These are phyloP conservation scores for Fraxinus velutina DNA, from an alignment of 305 asterid genomes.

Conservation along the genomic window DNA sequence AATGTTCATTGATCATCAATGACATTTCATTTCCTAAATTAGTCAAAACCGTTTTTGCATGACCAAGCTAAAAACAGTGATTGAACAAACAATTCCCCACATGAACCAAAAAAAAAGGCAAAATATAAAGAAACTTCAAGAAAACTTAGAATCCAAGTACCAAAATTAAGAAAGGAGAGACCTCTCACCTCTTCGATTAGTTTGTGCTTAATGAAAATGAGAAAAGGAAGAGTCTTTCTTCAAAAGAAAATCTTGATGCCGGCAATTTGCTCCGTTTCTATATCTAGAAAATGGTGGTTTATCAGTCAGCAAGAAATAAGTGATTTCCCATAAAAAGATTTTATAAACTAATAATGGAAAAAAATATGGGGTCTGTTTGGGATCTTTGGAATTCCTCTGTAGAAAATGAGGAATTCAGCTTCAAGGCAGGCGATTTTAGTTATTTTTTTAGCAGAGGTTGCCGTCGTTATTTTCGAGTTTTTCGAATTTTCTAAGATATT, in stretches of 20 bases:
- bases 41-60: not conserved
- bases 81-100: not conserved
- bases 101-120: not conserved
- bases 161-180: constrained; percentile 12
- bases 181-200: constrained; percentile 30
- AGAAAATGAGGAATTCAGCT: not conserved
- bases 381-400: not conserved
- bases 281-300: constrained; percentile 9
- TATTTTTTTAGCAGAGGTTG: not conserved
- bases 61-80: not conserved
- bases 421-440: not conserved
- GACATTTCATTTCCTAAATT: not conserved
- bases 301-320: not conserved
- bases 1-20: not conserved
- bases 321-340: not conserved
- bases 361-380: not conserved
- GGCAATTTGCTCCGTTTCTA: not conserved
- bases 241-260: not conserved
- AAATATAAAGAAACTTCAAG: constrained; percentile 5
- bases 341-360: not conserved
- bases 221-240: constrained; percentile 14
- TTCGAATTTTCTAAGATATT: not conserved
- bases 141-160: constrained; percentile 5
- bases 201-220: constrained; percentile 27
- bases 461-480: not conserved